Conservation (phyloP, 768 basidiomycete species). For the Russula sp. region DNA sequence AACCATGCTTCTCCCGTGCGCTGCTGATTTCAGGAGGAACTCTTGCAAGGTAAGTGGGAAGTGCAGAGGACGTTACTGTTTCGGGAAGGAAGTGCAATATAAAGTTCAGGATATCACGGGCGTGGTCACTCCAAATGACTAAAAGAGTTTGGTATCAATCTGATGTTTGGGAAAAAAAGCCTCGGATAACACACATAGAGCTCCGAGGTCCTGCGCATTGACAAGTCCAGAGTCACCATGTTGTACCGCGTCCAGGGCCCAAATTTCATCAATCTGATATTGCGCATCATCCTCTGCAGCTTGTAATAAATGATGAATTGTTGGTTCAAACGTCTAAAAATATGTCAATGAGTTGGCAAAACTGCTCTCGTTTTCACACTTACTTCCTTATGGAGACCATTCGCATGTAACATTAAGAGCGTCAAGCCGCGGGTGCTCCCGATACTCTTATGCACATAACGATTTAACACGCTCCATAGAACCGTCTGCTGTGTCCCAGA, state of each 20-base stretch:
- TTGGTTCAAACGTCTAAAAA: slow-evolving; percentile 75
- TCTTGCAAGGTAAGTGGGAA: slow-evolving; percentile 57
- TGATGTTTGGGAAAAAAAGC: not conserved
- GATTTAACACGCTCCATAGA: slow-evolving; percentile 71
- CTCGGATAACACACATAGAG: slow-evolving; percentile 49
- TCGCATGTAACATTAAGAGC: slow-evolving; percentile 77
- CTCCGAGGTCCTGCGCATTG: slow-evolving; percentile 56
- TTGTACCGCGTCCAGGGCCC: slow-evolving; percentile 80
- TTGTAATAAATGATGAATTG: slow-evolving; percentile 51
- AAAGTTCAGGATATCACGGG: slow-evolving; percentile 77
- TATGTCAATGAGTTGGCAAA: not conserved
- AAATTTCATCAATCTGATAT: slow-evolving; percentile 62
- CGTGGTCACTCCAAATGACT: slow-evolving; percentile 80
- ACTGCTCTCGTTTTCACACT: slow-evolving; percentile 24
- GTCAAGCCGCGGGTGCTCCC: slow-evolving; percentile 55
- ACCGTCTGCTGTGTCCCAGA: slow-evolving; percentile 34
- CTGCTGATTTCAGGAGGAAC: slow-evolving; percentile 44
- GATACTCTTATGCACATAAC: slow-evolving; percentile 51
- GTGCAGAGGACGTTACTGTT: slow-evolving; percentile 32
- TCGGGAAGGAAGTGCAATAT: slow-evolving; percentile 64
- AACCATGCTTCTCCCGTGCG: slow-evolving; percentile 47
- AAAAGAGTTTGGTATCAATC: not conserved
- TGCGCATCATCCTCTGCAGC: slow-evolving; percentile 35
- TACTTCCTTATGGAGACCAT: slow-evolving; percentile 87
- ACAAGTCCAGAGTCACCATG: slow-evolving; percentile 82